Base-by-base conservation (phyloP, 2,329 filamentous ascomycete species). In the Penicillium sp. region DNA sequence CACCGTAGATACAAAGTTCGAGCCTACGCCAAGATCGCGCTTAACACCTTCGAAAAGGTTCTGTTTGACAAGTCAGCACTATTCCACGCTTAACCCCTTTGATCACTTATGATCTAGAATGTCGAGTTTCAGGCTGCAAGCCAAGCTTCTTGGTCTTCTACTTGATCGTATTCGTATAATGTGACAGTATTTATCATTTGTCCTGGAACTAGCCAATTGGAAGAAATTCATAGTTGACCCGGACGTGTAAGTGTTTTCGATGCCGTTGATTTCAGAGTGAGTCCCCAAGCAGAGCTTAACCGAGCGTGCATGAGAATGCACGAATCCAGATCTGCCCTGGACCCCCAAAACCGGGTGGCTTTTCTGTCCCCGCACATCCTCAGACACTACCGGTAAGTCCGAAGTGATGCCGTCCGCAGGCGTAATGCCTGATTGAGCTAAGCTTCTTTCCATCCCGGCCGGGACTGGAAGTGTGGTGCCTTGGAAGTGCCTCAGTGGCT, bases 21-120 rank as follows among this genome's bases (percentile, higher is more conserved):
- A 41, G 34, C 16, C 33, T 16, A 9, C 50, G 46, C 53, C 54
- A 57, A 57, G 46, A 39, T 34, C n/a, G 30, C 38, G 25, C 22
- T 41, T 38, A 43, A 35, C 31, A 27, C 11, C 18, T 41, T 34
- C 28, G 33, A 3, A 27, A 36, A 7, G 11, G 12, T 25, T 12
- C 16, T 1, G 35, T 40, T 27, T 29, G 45, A 47, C 25, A 47
- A 41, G 22, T 42, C 45, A 41, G 25, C 36, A 41, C 16, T 14
- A 41, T 14, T 41, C 27, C 6, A 31, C 14, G 3, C 33, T 30
- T 27, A 11, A 22, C 33, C 27, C n/a, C 6, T 29, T 49, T 10
- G 27, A 43, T 48, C 16, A 6, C 5, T 27, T 7, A 3, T 38
- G 27, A 45, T 38, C 29, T 25, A 30, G 42, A 37, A 22, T 41